Evolutionary conservation across 768 basidiomycete genomes (phyloP), one percentile per base, ranked within the genome.

Genomic region (Lentinula boryana): DNA sequence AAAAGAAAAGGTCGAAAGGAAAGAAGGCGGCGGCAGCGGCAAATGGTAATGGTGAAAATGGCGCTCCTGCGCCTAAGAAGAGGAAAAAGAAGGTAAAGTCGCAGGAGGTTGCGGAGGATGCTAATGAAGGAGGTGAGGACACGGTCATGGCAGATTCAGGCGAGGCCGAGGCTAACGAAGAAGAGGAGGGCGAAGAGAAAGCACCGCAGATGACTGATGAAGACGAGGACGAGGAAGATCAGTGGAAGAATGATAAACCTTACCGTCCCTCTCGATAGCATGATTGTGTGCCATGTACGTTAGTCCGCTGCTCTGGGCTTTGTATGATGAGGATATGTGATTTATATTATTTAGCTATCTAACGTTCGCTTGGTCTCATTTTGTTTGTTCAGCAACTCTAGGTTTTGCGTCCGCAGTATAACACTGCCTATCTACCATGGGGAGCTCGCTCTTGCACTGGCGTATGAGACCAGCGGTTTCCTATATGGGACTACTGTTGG

Each of bases 1-100:
- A 27, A 27, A 87, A 86, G 73, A 87, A 84, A 71, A 78, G 77
- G 68, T 80, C 72, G 10, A 84, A 84, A 64, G 79, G 79, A 21
- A 87, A 79, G 71, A 77, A 76, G 53, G 75, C 80, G 43, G 77
- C 76, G 4, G 66, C 76, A 3, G 66, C 73, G 2, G 9, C 27
- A 27, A 27, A 27, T 27, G 27, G 27, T 27, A 27, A 27, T 27
- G 27, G 27, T 27, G 27, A 27, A 3, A 27, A 27, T 27, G 76
- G 69, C 6, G 71, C 72, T 12, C 68, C 78, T 5, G 73, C 77
- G 38, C 76, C 76, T 9, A 84, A 80, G 69, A 78, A 75, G 66
- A 78, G 80, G 56, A 75, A 81, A 60, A 84, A 79, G 68, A 83
- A 79, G 75, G 74, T 76, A 60, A 80, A 69, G 62, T 74, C 69